These are phyloP conservation scores for Trichoderma endophyticum DNA, from an alignment of 2,329 filamentous ascomycete species.

Conservation along the genomic window DNA sequence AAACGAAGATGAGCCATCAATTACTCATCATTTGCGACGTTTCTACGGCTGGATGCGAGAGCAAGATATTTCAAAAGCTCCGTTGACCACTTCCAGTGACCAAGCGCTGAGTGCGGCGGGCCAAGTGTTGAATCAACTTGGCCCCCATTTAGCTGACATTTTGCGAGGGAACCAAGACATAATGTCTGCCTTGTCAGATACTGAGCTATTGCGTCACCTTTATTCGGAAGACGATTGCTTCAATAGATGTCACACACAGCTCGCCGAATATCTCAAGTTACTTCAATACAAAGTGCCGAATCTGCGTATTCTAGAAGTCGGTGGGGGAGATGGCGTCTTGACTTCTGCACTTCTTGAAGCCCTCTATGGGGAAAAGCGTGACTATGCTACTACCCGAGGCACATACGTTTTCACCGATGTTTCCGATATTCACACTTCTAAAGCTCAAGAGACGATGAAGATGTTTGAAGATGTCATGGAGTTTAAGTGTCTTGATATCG, in stretches of 20 bases:
- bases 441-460: constrained; percentile 20
- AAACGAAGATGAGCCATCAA: not conserved
- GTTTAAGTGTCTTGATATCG: constrained; percentile 27
- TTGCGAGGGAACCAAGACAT: not conserved
- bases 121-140: constrained; percentile 9
- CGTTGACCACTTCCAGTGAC: not conserved
- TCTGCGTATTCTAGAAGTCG: constrained; percentile 38
- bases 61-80: not conserved
- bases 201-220: not conserved
- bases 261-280: constrained; percentile 18
- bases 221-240: constrained; percentile 14
- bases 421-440: constrained; percentile 28
- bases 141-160: not conserved
- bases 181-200: not conserved
- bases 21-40: not conserved
- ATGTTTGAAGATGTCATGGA: constrained; percentile 13
- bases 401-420: constrained; percentile 39
- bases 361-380: constrained; percentile 22
- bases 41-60: constrained; percentile 11
- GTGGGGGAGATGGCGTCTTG: constrained; percentile 35
- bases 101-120: not conserved
- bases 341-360: constrained; percentile 27
- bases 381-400: constrained; percentile 21
- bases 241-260: constrained; percentile 9
- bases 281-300: constrained; percentile 33